These are phyloP conservation scores for Mortierella sp. DNA, from an alignment of 371 early-diverging fungal species.

Conservation along the genomic window DNA sequence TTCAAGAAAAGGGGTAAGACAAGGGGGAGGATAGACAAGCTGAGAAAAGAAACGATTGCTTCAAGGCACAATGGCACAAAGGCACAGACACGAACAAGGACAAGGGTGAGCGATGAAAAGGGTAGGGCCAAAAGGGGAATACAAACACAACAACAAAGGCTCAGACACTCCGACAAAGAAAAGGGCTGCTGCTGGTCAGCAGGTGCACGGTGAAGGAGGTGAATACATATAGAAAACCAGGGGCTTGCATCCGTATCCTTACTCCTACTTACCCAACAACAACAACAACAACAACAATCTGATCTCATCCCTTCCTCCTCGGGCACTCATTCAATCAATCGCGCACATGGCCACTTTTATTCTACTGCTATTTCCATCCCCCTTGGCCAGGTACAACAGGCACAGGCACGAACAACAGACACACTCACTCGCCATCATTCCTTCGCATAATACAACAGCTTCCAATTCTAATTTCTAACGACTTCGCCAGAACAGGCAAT, in stretches of 20 bases:
- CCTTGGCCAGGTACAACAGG: neutral
- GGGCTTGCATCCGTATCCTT: neutral
- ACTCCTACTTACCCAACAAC: neutral
- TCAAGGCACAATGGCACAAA: neutral
- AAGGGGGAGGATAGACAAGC: neutral
- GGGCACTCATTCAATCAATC: neutral
- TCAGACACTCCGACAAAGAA: slow-evolving; percentile 8
- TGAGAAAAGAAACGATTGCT: neutral
- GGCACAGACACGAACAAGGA: neutral
- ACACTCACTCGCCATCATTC: neutral
- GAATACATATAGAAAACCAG: neutral
- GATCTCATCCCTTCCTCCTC: neutral
- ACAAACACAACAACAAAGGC: neutral
- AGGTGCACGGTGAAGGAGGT: neutral
- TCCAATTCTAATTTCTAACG: neutral
- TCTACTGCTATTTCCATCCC: neutral
- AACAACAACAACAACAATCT: neutral
- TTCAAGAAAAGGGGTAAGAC: neutral
- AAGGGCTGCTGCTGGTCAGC: slow-evolving; percentile 9
- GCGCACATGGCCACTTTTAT: neutral
- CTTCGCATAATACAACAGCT: neutral
- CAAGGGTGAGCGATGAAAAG: neutral
- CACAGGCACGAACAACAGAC: neutral
- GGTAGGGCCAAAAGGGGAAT: neutral
- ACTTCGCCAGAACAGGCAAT: neutral